Conservation (phyloP, 805 yeast genomes). For the Kuraishia hungarica region DNA sequence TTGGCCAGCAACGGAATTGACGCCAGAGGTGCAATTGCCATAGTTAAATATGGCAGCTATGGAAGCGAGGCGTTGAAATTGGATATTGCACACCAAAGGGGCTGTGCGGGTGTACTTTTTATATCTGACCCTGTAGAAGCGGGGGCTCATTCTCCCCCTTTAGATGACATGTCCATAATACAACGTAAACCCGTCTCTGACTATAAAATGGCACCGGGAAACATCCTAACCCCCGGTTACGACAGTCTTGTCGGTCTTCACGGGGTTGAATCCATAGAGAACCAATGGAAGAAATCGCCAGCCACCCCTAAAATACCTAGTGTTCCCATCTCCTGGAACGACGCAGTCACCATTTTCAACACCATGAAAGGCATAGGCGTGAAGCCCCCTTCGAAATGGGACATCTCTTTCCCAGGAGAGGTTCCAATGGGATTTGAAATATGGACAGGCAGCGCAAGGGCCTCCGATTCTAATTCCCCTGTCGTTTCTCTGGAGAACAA, state of each 20-base stretch:
- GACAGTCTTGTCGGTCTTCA: conserved; percentile 23
- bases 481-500: conserved; percentile 24
- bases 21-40: conserved; percentile 40
- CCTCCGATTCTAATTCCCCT: not conserved
- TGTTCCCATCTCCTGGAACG: conserved; percentile 69
- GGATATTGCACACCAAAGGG: conserved; percentile 42
- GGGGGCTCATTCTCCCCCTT: not conserved
- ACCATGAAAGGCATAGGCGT: conserved; percentile 28
- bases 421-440: not conserved
- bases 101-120: conserved; percentile 62
- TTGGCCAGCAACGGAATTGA: conserved; percentile 30
- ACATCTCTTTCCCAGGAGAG: not conserved
- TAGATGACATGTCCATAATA: not conserved
- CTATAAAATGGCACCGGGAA: conserved; percentile 62
- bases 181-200: not conserved
- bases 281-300: conserved; percentile 34
- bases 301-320: conserved; percentile 67
- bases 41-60: conserved; percentile 51
- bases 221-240: conserved; percentile 75
- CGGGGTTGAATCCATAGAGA: conserved; percentile 28
- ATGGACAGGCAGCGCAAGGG: conserved; percentile 2
- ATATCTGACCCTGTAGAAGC: conserved; percentile 35
- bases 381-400: conserved; percentile 8
- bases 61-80: conserved; percentile 37
- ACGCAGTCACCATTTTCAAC: conserved; percentile 39